These are phyloP conservation scores for Cutaneotrichosporon sp. DNA, from an alignment of 1,284 basidiomycete genomes.

Conservation along the genomic window DNA sequence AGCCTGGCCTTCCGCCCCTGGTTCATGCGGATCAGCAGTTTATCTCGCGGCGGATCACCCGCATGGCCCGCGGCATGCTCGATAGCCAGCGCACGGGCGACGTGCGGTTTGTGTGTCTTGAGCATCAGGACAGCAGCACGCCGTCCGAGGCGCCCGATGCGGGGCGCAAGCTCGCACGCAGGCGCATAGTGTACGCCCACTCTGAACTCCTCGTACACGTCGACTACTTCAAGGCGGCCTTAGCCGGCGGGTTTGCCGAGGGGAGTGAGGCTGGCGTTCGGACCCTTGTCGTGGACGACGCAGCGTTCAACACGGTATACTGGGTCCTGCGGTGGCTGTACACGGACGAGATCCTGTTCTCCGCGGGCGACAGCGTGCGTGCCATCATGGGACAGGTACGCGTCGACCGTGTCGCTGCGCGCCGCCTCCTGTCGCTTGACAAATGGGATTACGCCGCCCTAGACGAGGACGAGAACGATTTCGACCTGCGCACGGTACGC, in stretches of 20 bases:
- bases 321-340: conserved; percentile 67
- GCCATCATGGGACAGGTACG: conserved; percentile 23
- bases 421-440: conserved; percentile 11
- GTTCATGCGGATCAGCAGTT: conserved; percentile 58
- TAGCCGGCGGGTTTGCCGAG: conserved; percentile 66
- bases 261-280: conserved; percentile 34
- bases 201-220: conserved; percentile 65
- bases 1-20: conserved; percentile 35
- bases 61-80: conserved; percentile 24
- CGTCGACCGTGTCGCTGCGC: conserved; percentile 17
- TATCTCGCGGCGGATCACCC: conserved; percentile 5
- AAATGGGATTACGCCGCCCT: conserved; percentile 13
- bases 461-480: conserved; percentile 7
- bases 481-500: conserved; percentile 19
- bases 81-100: conserved; percentile 50
- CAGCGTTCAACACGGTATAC: conserved; percentile 73
- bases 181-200: conserved; percentile 66
- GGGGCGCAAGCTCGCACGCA: conserved; percentile 17
- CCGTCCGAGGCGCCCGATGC: neutral
- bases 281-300: conserved; percentile 69
- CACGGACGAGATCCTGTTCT: conserved; percentile 55
- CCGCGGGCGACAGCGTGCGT: conserved; percentile 52
- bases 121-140: conserved; percentile 36
- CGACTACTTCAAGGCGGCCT: conserved; percentile 75
- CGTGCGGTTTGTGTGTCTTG: conserved; percentile 64